Evolutionary conservation across 495 filamentous ascomycete genomes (phyloP).

Genomic region (Opeltia flavorubescens): DNA sequence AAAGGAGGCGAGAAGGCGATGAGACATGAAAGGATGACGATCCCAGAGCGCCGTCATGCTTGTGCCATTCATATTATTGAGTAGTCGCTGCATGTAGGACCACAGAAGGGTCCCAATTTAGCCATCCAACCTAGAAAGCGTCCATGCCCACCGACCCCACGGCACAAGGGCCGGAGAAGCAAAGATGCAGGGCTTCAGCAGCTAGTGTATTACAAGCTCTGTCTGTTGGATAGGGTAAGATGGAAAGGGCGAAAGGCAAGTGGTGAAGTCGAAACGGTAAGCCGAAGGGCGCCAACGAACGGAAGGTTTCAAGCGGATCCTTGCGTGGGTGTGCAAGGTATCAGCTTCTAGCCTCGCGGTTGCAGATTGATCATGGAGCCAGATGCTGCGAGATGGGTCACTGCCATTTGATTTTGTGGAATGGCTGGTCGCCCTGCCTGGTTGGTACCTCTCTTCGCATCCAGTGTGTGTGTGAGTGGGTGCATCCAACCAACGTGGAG

Average conservation of each 20-base stretch:
- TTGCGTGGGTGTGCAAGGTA: no score
- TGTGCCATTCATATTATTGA: not conserved
- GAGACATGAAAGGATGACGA: conserved; percentile 1
- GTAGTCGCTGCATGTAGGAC: not conserved
- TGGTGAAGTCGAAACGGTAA: not conserved
- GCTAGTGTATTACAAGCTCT: no score
- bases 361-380: no score
- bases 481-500: no score
- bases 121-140: not conserved
- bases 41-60: not conserved
- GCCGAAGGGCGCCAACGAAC: not conserved
- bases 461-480: no score
- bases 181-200: not conserved
- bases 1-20: no score
- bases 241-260: not conserved
- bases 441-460: no score
- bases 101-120: not conserved
- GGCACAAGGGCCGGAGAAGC: not conserved
- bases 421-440: no score
- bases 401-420: no score
- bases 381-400: no score
- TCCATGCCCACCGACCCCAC: not conserved
- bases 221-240: not conserved
- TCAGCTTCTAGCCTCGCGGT: not conserved
- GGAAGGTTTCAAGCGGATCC: not conserved